These are phyloP conservation scores for Didymella sp. DNA, from an alignment of 2,329 filamentous ascomycete genomes.

Conservation along the genomic window DNA sequence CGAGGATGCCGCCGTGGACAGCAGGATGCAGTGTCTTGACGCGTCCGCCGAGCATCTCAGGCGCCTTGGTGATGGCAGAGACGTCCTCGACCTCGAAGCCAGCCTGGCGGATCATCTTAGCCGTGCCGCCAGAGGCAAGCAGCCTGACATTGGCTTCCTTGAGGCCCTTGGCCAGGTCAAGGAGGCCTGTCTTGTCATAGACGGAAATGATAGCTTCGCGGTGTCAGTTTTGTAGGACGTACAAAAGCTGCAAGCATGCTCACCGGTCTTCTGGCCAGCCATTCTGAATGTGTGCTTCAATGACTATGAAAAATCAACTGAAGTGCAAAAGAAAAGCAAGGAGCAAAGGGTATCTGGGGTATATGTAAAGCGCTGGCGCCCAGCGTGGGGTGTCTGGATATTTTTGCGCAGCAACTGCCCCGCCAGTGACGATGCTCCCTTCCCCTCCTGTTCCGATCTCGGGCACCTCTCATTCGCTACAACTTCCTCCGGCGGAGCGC, in stretches of 20 bases:
- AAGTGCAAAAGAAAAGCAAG: constrained; percentile 15
- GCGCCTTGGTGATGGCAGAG: constrained; percentile 90
- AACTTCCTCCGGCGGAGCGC: constrained; percentile 13
- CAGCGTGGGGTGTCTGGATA: constrained; percentile 30
- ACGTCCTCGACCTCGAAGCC: constrained; percentile 98
- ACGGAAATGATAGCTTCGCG: constrained; percentile 85
- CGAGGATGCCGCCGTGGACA: constrained; percentile 83
- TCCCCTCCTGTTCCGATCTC: constrained; percentile 22
- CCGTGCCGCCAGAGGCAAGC: constrained; percentile 91
- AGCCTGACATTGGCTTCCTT: constrained; percentile 59
- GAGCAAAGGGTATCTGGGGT: constrained; percentile 26
- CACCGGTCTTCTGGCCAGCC: constrained; percentile 49
- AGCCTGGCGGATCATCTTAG: constrained; percentile 95
- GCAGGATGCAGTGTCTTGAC: constrained; percentile 97
- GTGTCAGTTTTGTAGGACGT: constrained; percentile 2
- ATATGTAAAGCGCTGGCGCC: constrained; percentile 25
- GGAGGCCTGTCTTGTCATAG: constrained; percentile 88
- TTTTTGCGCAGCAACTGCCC: constrained; percentile 32
- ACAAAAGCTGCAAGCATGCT: background rate
- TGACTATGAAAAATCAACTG: constrained; percentile 24
- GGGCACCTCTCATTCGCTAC: constrained; percentile 13
- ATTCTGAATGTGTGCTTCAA: constrained; percentile 33
- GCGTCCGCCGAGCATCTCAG: constrained; percentile 92
- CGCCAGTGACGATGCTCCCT: constrained; percentile 25
- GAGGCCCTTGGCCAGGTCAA: constrained; percentile 50